Percentiles rank a stretch among this genome's conserved stretches.
Conservation (phyloP, 495 filamentous ascomycete species). For the Aspergillus sclerotioniger region DNA sequence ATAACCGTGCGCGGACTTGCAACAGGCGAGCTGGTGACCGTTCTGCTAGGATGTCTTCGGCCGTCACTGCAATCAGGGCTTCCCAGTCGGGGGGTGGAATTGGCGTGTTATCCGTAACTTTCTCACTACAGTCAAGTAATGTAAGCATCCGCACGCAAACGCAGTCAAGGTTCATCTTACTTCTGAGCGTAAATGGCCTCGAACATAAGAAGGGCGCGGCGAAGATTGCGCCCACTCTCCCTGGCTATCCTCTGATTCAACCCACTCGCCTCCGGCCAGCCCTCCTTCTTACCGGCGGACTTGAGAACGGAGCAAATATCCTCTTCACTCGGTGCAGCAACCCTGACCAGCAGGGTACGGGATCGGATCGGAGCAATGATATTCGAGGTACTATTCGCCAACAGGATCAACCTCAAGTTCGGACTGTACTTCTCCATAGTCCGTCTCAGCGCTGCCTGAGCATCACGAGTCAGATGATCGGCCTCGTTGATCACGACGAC, state of each 20-base stretch:
- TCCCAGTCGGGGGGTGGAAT: constrained; percentile 98
- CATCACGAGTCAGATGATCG: constrained; percentile 91
- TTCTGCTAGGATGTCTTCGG: constrained; percentile 87
- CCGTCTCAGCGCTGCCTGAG: constrained; percentile 88
- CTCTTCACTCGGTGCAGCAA: constrained; percentile 80
- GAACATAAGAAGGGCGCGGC: constrained; percentile 88
- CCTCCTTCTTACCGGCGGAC: constrained; percentile 72
- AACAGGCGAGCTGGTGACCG: constrained; percentile 83
- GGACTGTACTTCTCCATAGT: constrained; percentile 99
- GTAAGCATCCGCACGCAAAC: constrained; percentile 17
- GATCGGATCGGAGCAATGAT: constrained; percentile 96
- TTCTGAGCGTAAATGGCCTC: constrained; percentile 96
- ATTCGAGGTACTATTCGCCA: constrained; percentile 93
- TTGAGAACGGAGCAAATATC: constrained; percentile 80
- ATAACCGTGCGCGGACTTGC: constrained; percentile 84
- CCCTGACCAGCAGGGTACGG: constrained; percentile 83
- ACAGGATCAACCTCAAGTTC: constrained; percentile 83
- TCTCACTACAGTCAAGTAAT: constrained; percentile 60
- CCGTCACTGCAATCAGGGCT: constrained; percentile 78
- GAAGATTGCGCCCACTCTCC: constrained; percentile 88
- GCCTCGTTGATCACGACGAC: constrained; percentile 99
- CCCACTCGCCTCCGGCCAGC: constrained; percentile 65
- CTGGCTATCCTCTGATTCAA: constrained; percentile 81
- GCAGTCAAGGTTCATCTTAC: constrained; percentile 46
- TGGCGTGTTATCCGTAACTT: constrained; percentile 78